A percentile compares a stretch with the other conserved stretches of the same genome.
These are phyloP conservation scores for Chaetomium tenue DNA, from an alignment of 495 filamentous ascomycete species.

Conservation along the genomic window DNA sequence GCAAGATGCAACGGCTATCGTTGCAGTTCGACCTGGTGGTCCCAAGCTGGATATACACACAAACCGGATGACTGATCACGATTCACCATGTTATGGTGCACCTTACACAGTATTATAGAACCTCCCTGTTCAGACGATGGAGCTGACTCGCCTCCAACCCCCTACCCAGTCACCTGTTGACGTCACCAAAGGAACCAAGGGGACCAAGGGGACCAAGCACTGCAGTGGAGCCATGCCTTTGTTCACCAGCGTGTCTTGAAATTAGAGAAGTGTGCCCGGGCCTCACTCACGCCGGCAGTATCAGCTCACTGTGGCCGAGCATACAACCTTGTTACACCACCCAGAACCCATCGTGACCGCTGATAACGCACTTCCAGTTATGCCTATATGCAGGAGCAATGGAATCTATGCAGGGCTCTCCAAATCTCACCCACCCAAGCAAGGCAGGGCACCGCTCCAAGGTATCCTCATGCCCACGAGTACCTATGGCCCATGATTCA, in stretches of 20 bases:
- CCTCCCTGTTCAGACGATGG: too few relatives aligned
- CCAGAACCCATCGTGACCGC: neutral
- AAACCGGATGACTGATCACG: too few relatives aligned
- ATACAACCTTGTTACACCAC: neutral
- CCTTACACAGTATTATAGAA: too few relatives aligned
- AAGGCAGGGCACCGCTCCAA: neutral
- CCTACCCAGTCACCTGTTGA: slow-evolving; percentile 3
- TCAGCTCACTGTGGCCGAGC: neutral
- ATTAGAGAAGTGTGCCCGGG: neutral
- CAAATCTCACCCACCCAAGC: neutral
- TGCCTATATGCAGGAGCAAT: slow-evolving; percentile 10
- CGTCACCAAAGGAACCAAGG: slow-evolving; percentile 6
- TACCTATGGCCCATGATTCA: neutral
- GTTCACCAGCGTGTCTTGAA: neutral
- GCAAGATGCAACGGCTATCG: too few relatives aligned
- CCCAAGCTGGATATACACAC: too few relatives aligned
- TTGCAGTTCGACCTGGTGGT: too few relatives aligned
- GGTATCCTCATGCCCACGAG: neutral
- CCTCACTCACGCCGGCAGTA: too few relatives aligned
- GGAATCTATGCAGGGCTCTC: neutral
- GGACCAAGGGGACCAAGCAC: neutral
- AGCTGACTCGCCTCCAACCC: too few relatives aligned
- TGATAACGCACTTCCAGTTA: slow-evolving; percentile 20
- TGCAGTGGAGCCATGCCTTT: neutral
- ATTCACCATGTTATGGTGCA: too few relatives aligned